Base-by-base conservation (phyloP, 78 protist species). In the Polysphondylium violaceum region DNA sequence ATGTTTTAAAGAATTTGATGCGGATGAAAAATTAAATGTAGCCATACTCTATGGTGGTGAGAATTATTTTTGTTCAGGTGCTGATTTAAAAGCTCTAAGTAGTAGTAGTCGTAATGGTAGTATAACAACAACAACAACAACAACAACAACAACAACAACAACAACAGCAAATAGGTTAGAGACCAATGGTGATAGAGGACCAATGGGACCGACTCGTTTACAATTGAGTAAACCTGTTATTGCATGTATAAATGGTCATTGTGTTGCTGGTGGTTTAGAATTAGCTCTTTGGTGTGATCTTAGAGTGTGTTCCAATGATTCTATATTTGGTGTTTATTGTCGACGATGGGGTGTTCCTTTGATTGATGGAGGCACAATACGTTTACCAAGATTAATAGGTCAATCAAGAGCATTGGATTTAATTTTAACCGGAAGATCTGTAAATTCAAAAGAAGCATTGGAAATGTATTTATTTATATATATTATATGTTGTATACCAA, bases 261-360 rank as follows among this genome's bases (percentile, higher is more conserved):
- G 96, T 36, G 95, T 94, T 1, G 97, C 97, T 17, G 97, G 97
- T 33, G 97, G 97, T 17, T 59, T 95, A 2, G 97, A 95, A 69
- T 67, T 95, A 1, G 97, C 97, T 5, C 19, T 41, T 9, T 95
- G 97, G 97, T 86, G 94, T 55, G 96, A 91, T 40, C 12, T 95
- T n/a, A 51, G 97, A 19, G 75, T 93, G 2, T 74, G 74, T 4
- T 50, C 44, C 0, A 21, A 17, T 0, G 41, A 41, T 6, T 58
- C 95, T 1, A 50, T 21, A 0, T 79, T 95, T 50, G 95, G 97
- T 16, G 97, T 95, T 50, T 93, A 75, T 36, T 95, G 97, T 74
- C 53, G 97, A 47, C 56, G 96, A 8, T 93, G 17, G 21, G 97
- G 97, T 11, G 97, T 96, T 6, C 97, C 97, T 40, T 77, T 96